Conservation (phyloP, 2,329 filamentous ascomycete genomes). For the Aspergillus felis region DNA sequence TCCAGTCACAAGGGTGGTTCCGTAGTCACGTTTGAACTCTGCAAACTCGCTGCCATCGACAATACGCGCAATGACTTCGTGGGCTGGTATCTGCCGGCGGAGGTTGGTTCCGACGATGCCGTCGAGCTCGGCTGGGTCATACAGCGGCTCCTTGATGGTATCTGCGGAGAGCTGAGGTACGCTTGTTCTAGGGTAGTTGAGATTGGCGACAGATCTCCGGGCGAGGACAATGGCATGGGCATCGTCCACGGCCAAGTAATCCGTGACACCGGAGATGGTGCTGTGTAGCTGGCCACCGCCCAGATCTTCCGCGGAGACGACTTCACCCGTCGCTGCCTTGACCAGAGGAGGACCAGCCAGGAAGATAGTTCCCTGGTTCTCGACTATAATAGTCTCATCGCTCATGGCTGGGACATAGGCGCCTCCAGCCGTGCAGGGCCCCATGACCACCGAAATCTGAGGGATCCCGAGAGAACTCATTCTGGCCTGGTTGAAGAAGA, state of each 20-base stretch:
- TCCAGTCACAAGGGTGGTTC: constrained; percentile 82
- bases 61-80: constrained; percentile 87
- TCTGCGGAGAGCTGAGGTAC: constrained; percentile 23
- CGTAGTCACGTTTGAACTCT: constrained; percentile 93
- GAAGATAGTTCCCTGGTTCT: constrained; percentile 96
- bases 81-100: constrained; percentile 76
- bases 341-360: constrained; percentile 90
- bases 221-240: constrained; percentile 86
- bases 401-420: constrained; percentile 97
- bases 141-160: constrained; percentile 68
- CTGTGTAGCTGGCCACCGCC: constrained; percentile 88
- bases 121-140: constrained; percentile 72
- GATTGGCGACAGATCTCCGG: constrained; percentile 75
- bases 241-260: constrained; percentile 92
- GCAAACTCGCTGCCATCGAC: constrained; percentile 87
- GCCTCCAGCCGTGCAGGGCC: constrained; percentile 90
- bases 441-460: constrained; percentile 94
- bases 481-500: constrained; percentile 96
- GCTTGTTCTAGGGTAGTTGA: constrained; percentile 72
- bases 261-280: constrained; percentile 85
- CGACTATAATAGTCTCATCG: constrained; percentile 94
- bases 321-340: constrained; percentile 92
- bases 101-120: constrained; percentile 91
- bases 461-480: constrained; percentile 89
- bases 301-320: constrained; percentile 83